Base-by-base conservation (phyloP, 1,139 yeast genomes). In the Blastobotrys elegans region DNA sequence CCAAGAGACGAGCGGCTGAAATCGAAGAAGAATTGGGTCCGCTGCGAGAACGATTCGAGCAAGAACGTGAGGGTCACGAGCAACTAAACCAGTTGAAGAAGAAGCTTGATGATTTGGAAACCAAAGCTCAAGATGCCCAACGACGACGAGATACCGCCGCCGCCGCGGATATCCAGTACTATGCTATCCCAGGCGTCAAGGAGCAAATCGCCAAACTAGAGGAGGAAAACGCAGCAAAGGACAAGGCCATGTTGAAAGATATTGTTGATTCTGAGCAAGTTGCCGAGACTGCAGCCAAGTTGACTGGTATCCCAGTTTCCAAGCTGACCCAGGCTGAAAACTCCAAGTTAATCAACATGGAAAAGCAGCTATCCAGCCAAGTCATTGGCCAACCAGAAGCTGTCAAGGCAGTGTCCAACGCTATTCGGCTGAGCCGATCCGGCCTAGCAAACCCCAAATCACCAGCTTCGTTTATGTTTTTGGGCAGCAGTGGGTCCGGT, bases 241-340 rank as follows among this genome's bases (percentile, higher is more conserved):
- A 81, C 36, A 82, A 82, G 49, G 71, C 82, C 17, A 72, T 92
- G 75, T 77, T 88, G 52, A 84, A 80, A 60, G 95, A 92, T 64
- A 92, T 88, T 48, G 99, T 92, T 49, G 92, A 92, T 49, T 73
- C 94, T 18, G 97, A 92, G 51, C 90, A 89, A 57, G 94, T 92
- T 58, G 87, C 97, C 27, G 97, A 92, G 68, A 92, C 97, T 27
- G 97, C 97, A 26, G 97, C 98, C 2, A 79, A 96, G 64, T 76
- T 94, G 59, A 92, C 98, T 11, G 98, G 98, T 64, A 90, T 92
- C 53, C 98, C 98, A n/a, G 97, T 92, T n/a, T 79, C 85, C 56
- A 92, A 92, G 69, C 77, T 92, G 61, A 85, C 96, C 2, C 96
- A 89, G 70, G 95, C 97, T 27, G 99, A 92, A 68, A 92, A 92